Evolutionary conservation across 768 basidiomycete genomes (phyloP).

Genomic region (Tubosaeta sp.): DNA sequence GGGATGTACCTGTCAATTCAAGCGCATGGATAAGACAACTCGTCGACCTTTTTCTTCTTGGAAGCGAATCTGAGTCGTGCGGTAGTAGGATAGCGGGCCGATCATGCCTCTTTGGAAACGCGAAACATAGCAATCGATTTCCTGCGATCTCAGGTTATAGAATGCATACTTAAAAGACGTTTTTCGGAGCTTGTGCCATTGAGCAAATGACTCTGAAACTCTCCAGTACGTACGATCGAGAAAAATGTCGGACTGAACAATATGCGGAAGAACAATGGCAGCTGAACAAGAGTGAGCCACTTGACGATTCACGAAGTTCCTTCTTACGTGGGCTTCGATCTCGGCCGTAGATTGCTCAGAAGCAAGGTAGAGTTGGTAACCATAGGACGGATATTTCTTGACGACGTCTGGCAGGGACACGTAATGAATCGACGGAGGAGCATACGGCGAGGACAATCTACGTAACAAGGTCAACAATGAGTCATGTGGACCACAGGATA

Average conservation of each 20-base stretch:
- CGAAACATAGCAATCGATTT: slow-evolving; percentile 48
- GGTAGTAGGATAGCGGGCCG: slow-evolving; percentile 76
- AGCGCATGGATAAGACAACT: neutral
- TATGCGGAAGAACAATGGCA: slow-evolving; percentile 15
- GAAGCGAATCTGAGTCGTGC: slow-evolving; percentile 54
- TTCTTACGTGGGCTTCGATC: slow-evolving; percentile 54
- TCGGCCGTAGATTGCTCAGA: slow-evolving; percentile 46
- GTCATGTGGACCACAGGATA: neutral
- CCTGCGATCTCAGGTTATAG: slow-evolving; percentile 36
- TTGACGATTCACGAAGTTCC: neutral
- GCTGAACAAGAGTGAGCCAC: slow-evolving; percentile 26
- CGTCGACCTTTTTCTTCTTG: slow-evolving; percentile 56
- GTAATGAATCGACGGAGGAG: slow-evolving; percentile 50
- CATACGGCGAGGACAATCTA: slow-evolving; percentile 66
- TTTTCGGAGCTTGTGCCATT: slow-evolving; percentile 1
- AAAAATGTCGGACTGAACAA: slow-evolving; percentile 4
- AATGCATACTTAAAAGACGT: slow-evolving; percentile 10
- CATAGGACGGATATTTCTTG: slow-evolving; percentile 49
- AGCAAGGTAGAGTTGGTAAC: slow-evolving; percentile 68
- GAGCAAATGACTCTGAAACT: slow-evolving; percentile 9
- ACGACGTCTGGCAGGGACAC: slow-evolving; percentile 50
- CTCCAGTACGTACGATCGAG: neutral
- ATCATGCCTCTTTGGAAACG: slow-evolving; percentile 50
- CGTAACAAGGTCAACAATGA: neutral
- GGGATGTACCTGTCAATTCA: neutral